Evolutionary conservation across 805 yeast species (phyloP), one percentile per base, ranked within the genome.

Genomic region (Zygosaccharomyces bisporus): DNA sequence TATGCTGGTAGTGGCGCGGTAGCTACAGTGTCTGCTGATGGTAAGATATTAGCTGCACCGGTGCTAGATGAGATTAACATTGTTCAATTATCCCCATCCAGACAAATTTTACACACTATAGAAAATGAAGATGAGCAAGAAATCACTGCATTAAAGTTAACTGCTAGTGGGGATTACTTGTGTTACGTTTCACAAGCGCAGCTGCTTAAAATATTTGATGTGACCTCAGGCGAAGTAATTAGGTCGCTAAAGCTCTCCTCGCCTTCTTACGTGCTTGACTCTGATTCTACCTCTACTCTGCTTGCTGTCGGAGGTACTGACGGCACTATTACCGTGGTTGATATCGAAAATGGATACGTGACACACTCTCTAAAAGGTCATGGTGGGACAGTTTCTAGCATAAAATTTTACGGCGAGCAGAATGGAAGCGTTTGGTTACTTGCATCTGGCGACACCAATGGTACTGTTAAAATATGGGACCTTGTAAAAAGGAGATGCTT

Each of bases 231-330:
- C 8, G 59, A 67, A 32, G 58, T 80, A 43, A 60, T 70, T 45
- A 80, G 79, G 57, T 68, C 72, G 12, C 74, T 75, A 67, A 83
- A 77, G 60, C 61, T 85, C 35, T 69, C 87, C 2, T 83, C 96
- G 1, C 96, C 97, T 1, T 84, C 86, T 1, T 86, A 86, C 63
- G 82, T 88, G 8, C 75, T 88, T 35, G 72, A 83, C 8, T 78
- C 77, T 17, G 99, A 93, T 64, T 61, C 76, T 2, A 87, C 97
- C 0, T 83, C 95, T 2, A 80, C 95, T 2, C 70, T 93, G 29
- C 78, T 90, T 57, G 95, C 96, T 14, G 81, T 93, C 58, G 99
- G 99, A 31, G 89, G 95, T 37, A 85, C 97, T 0, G 99, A 93
- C 64, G 98, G 99, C 38, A 76, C 81, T 33, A 84, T 90, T 13